A percentile compares a stretch with the other conserved stretches of the same genome.
These are phyloP conservation scores for Kodamaea laetipori DNA, from an alignment of 805 yeast species.

Conservation along the genomic window DNA sequence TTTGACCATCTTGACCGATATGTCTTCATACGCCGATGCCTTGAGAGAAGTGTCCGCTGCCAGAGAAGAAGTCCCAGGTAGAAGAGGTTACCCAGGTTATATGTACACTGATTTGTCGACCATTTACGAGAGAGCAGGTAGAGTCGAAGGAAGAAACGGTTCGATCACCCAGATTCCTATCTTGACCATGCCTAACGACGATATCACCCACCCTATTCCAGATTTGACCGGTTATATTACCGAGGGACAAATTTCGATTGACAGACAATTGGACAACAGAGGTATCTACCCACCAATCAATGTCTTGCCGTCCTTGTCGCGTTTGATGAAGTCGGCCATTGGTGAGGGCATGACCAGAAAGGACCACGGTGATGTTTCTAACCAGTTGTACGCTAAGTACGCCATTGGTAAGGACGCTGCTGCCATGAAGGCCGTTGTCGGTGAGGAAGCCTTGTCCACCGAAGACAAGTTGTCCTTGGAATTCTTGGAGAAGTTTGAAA, in stretches of 20 bases:
- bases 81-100: conserved; percentile 99
- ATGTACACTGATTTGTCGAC: conserved; percentile 99
- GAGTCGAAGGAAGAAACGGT: conserved; percentile 99
- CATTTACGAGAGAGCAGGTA: conserved; percentile 98
- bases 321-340: conserved; percentile 98
- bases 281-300: conserved; percentile 99
- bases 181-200: conserved; percentile 99
- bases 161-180: conserved; percentile 99
- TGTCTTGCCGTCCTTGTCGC: conserved; percentile 94
- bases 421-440: conserved; percentile 99
- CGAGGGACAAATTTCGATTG: conserved; percentile 97
- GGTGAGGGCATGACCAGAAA: conserved; percentile 99
- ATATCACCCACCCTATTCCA: conserved; percentile 99
- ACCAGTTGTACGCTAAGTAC: conserved; percentile 97
- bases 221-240: conserved; percentile 99
- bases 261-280: conserved; percentile 93
- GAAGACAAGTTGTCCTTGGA: conserved; percentile 97
- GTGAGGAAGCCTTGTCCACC: conserved; percentile 97
- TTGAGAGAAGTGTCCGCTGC: conserved; percentile 99
- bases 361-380: conserved; percentile 99
- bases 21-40: conserved; percentile 99
- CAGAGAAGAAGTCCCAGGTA: conserved; percentile 99
- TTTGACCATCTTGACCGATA: conserved; percentile 94
- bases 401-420: conserved; percentile 99
- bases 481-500: conserved; percentile 96